Evolutionary conservation across 257 asterid species (phyloP), one percentile per base, ranked within the genome.

Genomic region (Capsicum pubescens): DNA sequence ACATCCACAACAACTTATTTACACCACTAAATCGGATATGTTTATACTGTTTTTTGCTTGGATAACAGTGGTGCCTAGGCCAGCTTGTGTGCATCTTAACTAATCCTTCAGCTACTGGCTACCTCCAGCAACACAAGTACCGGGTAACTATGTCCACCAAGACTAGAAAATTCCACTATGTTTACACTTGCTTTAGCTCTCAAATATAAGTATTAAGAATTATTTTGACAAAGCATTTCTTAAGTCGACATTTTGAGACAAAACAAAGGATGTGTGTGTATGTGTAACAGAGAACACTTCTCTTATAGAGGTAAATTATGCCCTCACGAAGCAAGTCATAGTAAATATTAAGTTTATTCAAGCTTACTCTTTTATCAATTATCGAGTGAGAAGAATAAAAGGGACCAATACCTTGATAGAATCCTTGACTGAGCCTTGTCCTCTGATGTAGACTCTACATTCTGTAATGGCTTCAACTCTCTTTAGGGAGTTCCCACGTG

Each of bases 401-500:
- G 69, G 72, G 26, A 13, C 35, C 36, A 42, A 68, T 87, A 93
- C 97, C 97, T 91, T 90, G 82, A 90, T 69, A 61, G 95, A 13
- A 87, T 94, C 98, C 91, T 94, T 94, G 80, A 94, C 95, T 9
- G 98, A 94, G 82, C 98, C 98, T 59, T 84, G 91, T 69, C 98
- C 97, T 84, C 98, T 87, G 36, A 94, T 94, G 87, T 87, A 94
- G 70, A 94, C 90, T 82, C 97, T 91, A 89, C 98, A 94, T 72
- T 93, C 93, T n/a, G 98, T 94, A 88, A 90, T 60, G 68, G 94
- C 93, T 86, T 92, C 98, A 72, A 92, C 92, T 80, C 95, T 91
- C 88, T 94, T 94, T 88, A 94, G 89, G 84, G 97, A 94, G 88
- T 94, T 94, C 48, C 97, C 98, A 66, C 98, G 97, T 2, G 95